Evolutionary conservation across 2,329 filamentous ascomycete genomes (phyloP), one percentile per base, ranked within the genome.

Genomic region (Alternaria brassicicola): DNA sequence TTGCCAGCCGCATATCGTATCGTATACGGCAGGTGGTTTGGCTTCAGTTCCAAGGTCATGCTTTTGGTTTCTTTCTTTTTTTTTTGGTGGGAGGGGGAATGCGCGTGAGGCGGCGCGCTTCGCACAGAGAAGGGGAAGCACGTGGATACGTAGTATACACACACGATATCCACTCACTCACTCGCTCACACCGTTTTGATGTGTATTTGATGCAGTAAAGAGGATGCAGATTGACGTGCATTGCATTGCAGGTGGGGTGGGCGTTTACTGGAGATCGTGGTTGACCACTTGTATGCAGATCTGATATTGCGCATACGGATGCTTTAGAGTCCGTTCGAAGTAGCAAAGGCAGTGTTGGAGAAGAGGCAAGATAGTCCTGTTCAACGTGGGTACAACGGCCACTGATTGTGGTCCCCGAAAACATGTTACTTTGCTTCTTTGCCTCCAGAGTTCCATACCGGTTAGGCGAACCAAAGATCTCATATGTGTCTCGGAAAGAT

Each of bases 11-110:
- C 17, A 15, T 39, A 28, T 8, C 8, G 43, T 25, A 25, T n/a
- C 43, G 19, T 2, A 47, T 35, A 35, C 43, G 43, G 43, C 43
- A 47, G 30, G 43, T 47, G 30, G 43, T 47, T 47, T 47, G 43
- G 43, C 28, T 47, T 35, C 25, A 21, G 43, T 47, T 33, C 31
- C 21, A 35, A 33, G 28, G 30, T 19, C 9, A 28, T 17, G 30
- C 30, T n/a, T 33, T 47, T 23, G 7, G 10, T 47, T 47, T 47
- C 21, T 47, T 23, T n/a, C 35, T 47, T 47, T 47, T 15, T 47
- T 23, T n/a, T 47, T 30, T 33, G 21, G 6, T 23, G 25, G n/a
- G n/a, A n/a, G n/a, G n/a, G n/a, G n/a, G n/a, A n/a, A 28, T 12
- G 41, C 23, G 43, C 43, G 12, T 10, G 28, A 47, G 30, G 30